Evolutionary conservation across 139 green algal species (phyloP).

Genomic region (Tetratostichococcus sp.): DNA sequence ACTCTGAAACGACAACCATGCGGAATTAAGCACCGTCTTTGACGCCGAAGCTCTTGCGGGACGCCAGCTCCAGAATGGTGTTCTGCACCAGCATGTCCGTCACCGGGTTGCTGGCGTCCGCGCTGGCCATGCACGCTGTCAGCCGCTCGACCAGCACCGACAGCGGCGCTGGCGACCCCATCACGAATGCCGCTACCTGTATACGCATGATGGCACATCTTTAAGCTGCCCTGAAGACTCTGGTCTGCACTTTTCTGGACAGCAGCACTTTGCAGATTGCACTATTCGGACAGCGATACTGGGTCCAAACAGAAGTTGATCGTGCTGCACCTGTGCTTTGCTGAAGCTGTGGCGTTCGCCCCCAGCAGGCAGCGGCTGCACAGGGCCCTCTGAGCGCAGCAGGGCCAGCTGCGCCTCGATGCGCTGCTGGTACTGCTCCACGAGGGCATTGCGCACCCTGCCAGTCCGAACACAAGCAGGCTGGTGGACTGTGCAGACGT

Average conservation of each 20-base stretch:
- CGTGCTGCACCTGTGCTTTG: neutral
- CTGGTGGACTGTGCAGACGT: too few relatives aligned
- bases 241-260: too few relatives aligned
- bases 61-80: constrained; percentile 50
- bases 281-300: neutral
- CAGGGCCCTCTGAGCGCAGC: neutral
- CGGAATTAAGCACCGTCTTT: constrained; percentile 50
- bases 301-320: too few relatives aligned
- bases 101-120: constrained; percentile 10
- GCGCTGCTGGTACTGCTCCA: neutral
- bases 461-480: too few relatives aligned
- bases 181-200: constrained; percentile 36
- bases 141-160: constrained; percentile 27
- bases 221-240: neutral
- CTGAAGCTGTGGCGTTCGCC: neutral
- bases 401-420: neutral
- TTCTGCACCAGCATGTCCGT: constrained; percentile 22
- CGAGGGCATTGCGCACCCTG: neutral
- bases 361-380: neutral
- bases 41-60: constrained; percentile 51
- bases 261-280: too few relatives aligned
- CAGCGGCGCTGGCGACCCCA: constrained; percentile 32
- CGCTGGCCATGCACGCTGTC: constrained; percentile 20
- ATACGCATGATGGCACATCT: constrained; percentile 21
- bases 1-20: too few relatives aligned